Base-by-base conservation (phyloP, 139 green algal genomes). In the Ulvella scutata region DNA sequence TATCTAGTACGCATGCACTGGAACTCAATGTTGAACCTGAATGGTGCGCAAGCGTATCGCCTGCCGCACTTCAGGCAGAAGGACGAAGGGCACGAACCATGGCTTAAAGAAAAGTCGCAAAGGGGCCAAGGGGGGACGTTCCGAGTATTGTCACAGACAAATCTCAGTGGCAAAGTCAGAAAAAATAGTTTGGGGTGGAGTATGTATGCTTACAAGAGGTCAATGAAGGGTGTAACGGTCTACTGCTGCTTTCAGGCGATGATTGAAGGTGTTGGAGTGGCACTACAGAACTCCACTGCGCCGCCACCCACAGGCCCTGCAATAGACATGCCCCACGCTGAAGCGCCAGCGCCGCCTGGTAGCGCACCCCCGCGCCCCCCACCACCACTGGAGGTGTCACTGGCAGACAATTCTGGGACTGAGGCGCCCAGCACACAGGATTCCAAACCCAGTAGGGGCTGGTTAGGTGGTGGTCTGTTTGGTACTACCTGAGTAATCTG, bases 201-300 rank as follows among this genome's bases (percentile, higher is more conserved):
- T 17, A 17, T 59, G 40, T 6, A 67, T 26, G 20, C 20, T 67
- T n/a, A 31, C 4, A 1, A 9, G 51, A n/a, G 31, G 10, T 67
- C n/a, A 36, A 23, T 67, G 51, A 31, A 26, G 10, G 9, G 7
- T 31, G 1, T 67, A 23, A 31, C 7, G 29, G 51, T 74, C 3
- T 75, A 29, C 67, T 29, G 21, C 23, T 73, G 34, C n/a, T n/a
- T 76, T 34, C 84, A 93, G 83, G 95, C 89, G 7, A 85, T 99
- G 79, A 99, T 99, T 73, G 95, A 99, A 80, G 95, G 95, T 0
- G 77, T 98, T 38, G 90, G 90, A 29, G 97, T 99, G 76, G 85
- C 95, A n/a, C 84, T 99, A 36, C 94, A 84, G 4, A 87, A 91
- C 37, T 86, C 96, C 44, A 92, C 88, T 1, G 88, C 93, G 0